Evolutionary conservation across 805 yeast genomes (phyloP).

Genomic region (Pichia cephalocereana): DNA sequence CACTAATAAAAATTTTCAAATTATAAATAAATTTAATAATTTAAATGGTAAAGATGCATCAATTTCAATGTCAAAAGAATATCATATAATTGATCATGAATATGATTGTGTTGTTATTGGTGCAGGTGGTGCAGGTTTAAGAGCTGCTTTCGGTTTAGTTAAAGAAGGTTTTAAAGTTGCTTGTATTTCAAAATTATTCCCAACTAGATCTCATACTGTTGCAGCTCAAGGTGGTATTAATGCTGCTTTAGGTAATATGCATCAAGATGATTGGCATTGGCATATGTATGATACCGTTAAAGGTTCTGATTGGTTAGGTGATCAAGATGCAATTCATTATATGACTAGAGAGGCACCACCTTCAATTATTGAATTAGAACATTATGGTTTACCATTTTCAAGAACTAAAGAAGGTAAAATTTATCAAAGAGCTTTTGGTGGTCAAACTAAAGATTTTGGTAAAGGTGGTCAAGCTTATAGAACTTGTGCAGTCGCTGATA

Average conservation of each 20-base stretch:
- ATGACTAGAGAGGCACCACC: conserved; percentile 98
- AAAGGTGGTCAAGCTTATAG: conserved; percentile 99
- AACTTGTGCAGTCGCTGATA: conserved; percentile 98
- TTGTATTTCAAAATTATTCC: conserved; percentile 92
- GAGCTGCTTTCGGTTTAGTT: conserved; percentile 97
- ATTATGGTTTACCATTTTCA: conserved; percentile 97
- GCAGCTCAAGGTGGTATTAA: conserved; percentile 99
- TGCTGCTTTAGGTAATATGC: conserved; percentile 98
- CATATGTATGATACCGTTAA: conserved; percentile 99
- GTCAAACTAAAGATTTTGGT: conserved; percentile 91
- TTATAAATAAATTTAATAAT: conserved; percentile 31
- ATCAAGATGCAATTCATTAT: conserved; percentile 97
- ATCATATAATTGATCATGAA: conserved; percentile 93
- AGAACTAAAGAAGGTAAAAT: conserved; percentile 95
- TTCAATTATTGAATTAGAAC: conserved; percentile 93
- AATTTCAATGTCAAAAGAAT: conserved; percentile 51
- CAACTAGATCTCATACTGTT: conserved; percentile 97
- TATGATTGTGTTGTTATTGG: conserved; percentile 97
- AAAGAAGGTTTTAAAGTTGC: conserved; percentile 97
- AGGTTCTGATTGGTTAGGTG: conserved; percentile 99
- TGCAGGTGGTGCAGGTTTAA: conserved; percentile 98
- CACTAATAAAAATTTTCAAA: conserved; percentile 19
- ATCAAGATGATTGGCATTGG: conserved; percentile 98
- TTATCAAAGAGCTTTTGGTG: conserved; percentile 98
- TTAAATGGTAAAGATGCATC: conserved; percentile 45